These are phyloP conservation scores for Blepharisma undulans DNA, from an alignment of 169 alveolate genomes.

Conservation along the genomic window DNA sequence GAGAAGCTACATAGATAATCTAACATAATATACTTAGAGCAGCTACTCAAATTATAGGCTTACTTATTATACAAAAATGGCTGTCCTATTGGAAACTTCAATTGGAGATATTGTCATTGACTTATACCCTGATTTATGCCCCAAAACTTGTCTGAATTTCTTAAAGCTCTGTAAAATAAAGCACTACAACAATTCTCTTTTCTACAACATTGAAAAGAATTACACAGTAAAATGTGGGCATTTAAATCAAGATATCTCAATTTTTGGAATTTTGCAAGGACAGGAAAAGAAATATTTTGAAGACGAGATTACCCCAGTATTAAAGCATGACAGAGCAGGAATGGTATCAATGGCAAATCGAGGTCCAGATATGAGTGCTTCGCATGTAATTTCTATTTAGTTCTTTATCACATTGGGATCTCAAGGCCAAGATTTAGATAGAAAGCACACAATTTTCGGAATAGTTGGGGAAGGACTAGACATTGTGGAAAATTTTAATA, in stretches of 20 bases:
- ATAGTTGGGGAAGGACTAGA: constrained; percentile 88
- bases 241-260: constrained; percentile 53
- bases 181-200: constrained; percentile 87
- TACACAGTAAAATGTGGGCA: constrained; percentile 84
- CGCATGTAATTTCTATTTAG: constrained; percentile 56
- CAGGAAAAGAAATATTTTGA: constrained; percentile 58
- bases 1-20: no score
- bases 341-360: constrained; percentile 83
- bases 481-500: constrained; percentile 79
- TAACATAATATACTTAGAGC: no score
- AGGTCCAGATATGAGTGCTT: constrained; percentile 79
- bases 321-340: constrained; percentile 82
- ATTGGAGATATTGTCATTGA: constrained; percentile 92
- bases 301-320: constrained; percentile 76
- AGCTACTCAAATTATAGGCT: not conserved
- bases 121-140: constrained; percentile 75
- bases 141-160: constrained; percentile 84
- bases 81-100: constrained; percentile 92
- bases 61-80: constrained; percentile 64
- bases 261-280: constrained; percentile 45
- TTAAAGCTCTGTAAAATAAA: constrained; percentile 91
- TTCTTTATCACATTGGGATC: constrained; percentile 88
- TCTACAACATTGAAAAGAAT: constrained; percentile 88
- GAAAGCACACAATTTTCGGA: constrained; percentile 90
- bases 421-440: constrained; percentile 68